Evolutionary conservation across 2,329 filamentous ascomycete species (phyloP).

Genomic region (Aureobasidium sp.): DNA sequence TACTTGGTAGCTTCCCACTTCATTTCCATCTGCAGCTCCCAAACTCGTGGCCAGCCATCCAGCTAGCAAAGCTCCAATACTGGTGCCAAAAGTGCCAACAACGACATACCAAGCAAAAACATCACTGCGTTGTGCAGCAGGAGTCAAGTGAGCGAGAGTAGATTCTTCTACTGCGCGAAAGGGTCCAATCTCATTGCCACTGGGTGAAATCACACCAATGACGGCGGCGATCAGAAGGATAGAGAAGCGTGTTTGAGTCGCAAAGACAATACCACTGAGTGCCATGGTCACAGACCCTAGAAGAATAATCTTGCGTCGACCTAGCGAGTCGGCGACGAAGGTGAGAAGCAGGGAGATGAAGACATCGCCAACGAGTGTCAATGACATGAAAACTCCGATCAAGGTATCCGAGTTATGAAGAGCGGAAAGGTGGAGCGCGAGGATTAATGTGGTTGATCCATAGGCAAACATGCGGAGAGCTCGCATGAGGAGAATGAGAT

Average conservation of each 20-base stretch:
- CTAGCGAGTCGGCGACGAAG: conserved; percentile 34
- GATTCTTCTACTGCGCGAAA: conserved; percentile 39
- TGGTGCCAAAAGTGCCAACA: conserved; percentile 32
- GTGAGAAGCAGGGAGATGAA: conserved; percentile 34
- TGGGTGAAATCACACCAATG: conserved; percentile 37
- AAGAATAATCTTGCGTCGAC: conserved; percentile 32
- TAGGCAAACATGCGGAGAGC: conserved; percentile 68
- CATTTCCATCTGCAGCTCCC: conserved; percentile 38
- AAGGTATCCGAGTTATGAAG: conserved; percentile 32
- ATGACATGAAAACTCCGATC: conserved; percentile 40
- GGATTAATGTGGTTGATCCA: conserved; percentile 47
- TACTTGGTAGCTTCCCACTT: conserved; percentile 41
- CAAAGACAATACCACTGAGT: conserved; percentile 33
- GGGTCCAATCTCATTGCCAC: conserved; percentile 40
- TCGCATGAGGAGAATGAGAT: conserved; percentile 23
- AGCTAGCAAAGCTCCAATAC: conserved; percentile 33
- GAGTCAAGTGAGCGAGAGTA: conserved; percentile 35
- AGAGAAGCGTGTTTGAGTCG: conserved; percentile 30
- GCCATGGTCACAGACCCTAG: conserved; percentile 34
- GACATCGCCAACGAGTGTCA: conserved; percentile 37
- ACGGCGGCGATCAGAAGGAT: conserved; percentile 35
- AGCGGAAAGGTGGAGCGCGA: conserved; percentile 34
- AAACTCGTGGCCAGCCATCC: conserved; percentile 43
- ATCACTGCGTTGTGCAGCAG: conserved; percentile 29
- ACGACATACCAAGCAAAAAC: conserved; percentile 37